phyloP scores from a whole-genome alignment of 352 stramenopile species.

The Pythium plurisporium region DNA sequence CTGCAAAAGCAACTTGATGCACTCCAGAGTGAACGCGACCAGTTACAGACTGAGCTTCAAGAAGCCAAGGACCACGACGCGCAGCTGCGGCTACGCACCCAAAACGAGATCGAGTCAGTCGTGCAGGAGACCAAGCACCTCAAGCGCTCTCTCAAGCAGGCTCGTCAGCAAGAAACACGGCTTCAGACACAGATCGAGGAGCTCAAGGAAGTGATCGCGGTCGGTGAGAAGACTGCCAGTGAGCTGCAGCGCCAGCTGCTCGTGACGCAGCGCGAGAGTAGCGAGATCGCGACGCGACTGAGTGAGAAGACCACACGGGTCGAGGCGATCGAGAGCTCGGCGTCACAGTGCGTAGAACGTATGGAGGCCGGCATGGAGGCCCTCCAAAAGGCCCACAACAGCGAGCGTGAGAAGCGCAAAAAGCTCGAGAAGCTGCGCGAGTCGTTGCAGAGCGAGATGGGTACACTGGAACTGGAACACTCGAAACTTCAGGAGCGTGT shows the following conservation, averaged over 20 bases:
- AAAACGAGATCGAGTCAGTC: constrained; percentile 36
- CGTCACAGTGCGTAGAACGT: constrained; percentile 40
- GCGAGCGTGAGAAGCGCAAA: constrained; percentile 49
- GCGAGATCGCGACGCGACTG: constrained; percentile 25
- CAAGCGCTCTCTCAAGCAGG: constrained; percentile 45
- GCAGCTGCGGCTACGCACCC: constrained; percentile 28
- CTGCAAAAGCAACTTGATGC: constrained; percentile 35
- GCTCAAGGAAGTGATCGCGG: constrained; percentile 31
- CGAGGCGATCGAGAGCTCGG: constrained; percentile 39
- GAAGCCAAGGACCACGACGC: constrained; percentile 31
- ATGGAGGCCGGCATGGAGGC: constrained; percentile 32
- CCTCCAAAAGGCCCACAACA: constrained; percentile 33
- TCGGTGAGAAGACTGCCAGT: constrained; percentile 29
- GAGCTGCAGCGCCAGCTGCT: constrained; percentile 33
- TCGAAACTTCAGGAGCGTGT: constrained; percentile 32
- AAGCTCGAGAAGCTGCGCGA: constrained; percentile 34
- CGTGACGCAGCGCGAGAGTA: constrained; percentile 29
- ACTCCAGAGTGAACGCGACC: constrained; percentile 31
- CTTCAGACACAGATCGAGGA: constrained; percentile 33
- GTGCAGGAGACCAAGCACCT: constrained; percentile 37
- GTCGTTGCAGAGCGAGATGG: constrained; percentile 34
- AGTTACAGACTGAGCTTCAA: constrained; percentile 35
- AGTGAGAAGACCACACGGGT: constrained; percentile 36
- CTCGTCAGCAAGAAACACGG: constrained; percentile 31
- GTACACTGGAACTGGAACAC: constrained; percentile 28